Evolutionary conservation across 345 rosid species (phyloP), one percentile per base, ranked within the genome.

Genomic region (Camelina hispida): DNA sequence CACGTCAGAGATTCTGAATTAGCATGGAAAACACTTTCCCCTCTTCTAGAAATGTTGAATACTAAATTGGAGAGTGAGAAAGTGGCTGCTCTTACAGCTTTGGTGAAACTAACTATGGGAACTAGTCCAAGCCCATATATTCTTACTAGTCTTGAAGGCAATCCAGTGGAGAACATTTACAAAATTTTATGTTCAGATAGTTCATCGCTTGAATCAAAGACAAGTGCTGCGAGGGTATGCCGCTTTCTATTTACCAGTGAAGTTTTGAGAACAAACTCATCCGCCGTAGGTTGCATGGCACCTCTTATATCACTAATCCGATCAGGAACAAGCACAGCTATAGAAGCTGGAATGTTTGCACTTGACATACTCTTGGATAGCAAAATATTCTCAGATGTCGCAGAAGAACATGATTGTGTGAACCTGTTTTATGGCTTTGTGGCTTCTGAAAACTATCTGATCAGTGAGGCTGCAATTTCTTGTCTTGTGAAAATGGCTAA

Each of bases 401-500:
- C 87, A 40, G 91, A 88, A 23, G 63, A 75, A 43, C 58, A 85
- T 61, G 91, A 88, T 68, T 78, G 78, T 13, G 70, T 89, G 52
- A 87, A 86, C 77, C 85, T 87, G 18, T 88, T 89, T 50, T 86
- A 87, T 48, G 75, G 85, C 65, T 85, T 88, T 77, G 75, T 88
- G 55, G 81, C 88, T 52, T 94, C 89, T 10, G 61, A 73, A 79
- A 88, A 87, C 80, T 81, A 80, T 78, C 71, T 81, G 62, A 85
- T 89, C 71, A 81, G 85, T 47, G 96, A 86, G 70, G 89, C 88
- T 46, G 86, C 96, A 63, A 74, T 93, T 68, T 87, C 84, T 67
- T 81, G 92, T 60, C 84, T 93, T 62, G 83, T 89, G 75, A 93
- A 93, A 83, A 72, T 93, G 85, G 89, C 91, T 64, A 93, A 93